Conservation (phyloP, 495 filamentous ascomycete genomes). For the Parmelia sp. region DNA sequence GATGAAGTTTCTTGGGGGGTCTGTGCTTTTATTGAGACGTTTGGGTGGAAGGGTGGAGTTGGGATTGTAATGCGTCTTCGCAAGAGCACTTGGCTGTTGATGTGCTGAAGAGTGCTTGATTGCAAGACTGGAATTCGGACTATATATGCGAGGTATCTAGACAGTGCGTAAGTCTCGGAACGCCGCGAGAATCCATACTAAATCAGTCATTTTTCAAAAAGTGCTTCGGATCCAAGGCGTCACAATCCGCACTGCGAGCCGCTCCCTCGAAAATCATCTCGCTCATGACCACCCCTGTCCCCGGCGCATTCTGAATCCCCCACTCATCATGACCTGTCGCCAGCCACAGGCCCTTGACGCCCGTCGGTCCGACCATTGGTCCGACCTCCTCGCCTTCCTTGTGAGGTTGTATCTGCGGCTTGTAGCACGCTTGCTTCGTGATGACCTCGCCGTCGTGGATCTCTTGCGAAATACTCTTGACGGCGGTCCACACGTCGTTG, state of each 20-base stretch:
- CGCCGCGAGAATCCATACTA: too few relatives aligned
- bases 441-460: conserved; percentile 26
- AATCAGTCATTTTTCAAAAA: conserved; percentile 16
- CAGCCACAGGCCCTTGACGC: conserved; percentile 18
- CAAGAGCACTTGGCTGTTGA: too few relatives aligned
- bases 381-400: conserved; percentile 18
- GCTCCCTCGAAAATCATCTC: conserved; percentile 23
- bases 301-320: conserved; percentile 18
- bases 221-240: conserved; percentile 3
- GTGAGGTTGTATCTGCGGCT: conserved; percentile 17
- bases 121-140: too few relatives aligned
- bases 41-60: too few relatives aligned
- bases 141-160: too few relatives aligned
- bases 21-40: too few relatives aligned
- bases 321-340: conserved; percentile 22
- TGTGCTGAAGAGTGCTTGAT: too few relatives aligned
- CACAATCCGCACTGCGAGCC: conserved; percentile 18
- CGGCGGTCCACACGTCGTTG: conserved; percentile 2
- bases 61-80: too few relatives aligned
- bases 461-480: conserved; percentile 10
- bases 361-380: conserved; percentile 17
- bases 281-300: conserved; percentile 19
- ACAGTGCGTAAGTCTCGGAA: too few relatives aligned
- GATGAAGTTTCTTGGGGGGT: too few relatives aligned
- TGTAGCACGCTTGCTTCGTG: conserved; percentile 22